Base-by-base conservation (phyloP, 2,329 filamentous ascomycete species). In the Cryphonectria japonica region DNA sequence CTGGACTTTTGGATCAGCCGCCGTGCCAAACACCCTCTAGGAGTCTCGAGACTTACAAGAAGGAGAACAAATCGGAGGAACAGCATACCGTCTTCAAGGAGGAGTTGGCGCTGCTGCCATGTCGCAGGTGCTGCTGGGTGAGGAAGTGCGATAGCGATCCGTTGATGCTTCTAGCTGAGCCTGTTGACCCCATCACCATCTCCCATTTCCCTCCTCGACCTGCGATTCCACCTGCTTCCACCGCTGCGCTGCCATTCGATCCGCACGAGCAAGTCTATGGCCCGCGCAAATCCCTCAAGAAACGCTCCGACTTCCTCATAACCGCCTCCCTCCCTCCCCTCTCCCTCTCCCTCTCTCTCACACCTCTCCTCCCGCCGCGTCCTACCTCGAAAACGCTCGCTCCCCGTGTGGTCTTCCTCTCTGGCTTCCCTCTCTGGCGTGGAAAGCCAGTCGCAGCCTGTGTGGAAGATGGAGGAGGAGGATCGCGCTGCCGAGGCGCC, bases 401-500 rank as follows among this genome's bases (percentile, higher is more conserved):
- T 22, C 26, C 62, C 19, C 16, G 39, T 14, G 26, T 39, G 8
- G 3, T 64, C 37, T 43, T 39, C 39, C 13, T 46, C 37, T 43
- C 26, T 46, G 61, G 61, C 22, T n/a, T 41, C 19, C 39, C 39
- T 34, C 13, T 32, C 26, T 43, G 29, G 59, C 43, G 62, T 37
- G 57, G 62, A 64, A 69, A 19, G 69, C 34, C n/a, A 16, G 46
- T 6, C 57, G 52, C 52, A 66, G 68, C 59, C 46, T 69, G 66
- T 70, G 66, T 57, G 67, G 66, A 71, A 66, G 69, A 78, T 78
- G 77, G 77, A 77, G 72, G 75, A 75, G 71, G 75, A 75, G 67
- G 75, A 75, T 71, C 76, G 75, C 74, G 74, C 71, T 65, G 67
- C 74, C 54, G 72, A 74, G 68, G 72, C 74, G 69, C 66, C 62